A percentile compares a stretch with the other conserved stretches of the same genome.
These are phyloP conservation scores for Neopestalotiopsis sp. DNA, from an alignment of 2,329 filamentous ascomycete species.

Conservation along the genomic window DNA sequence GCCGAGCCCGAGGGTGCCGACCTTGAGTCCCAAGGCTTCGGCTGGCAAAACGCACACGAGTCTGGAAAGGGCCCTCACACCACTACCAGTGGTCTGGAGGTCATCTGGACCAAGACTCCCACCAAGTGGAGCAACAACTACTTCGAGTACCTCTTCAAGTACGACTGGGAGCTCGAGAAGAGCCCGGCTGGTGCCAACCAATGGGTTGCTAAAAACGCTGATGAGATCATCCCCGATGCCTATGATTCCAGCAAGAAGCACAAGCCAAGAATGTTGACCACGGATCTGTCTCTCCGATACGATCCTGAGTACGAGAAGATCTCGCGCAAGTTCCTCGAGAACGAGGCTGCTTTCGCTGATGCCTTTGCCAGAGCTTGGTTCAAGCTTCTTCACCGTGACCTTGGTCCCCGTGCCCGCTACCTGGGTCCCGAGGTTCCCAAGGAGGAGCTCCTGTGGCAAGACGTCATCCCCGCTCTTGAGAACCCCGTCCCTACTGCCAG, in stretches of 20 bases:
- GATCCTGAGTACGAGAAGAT: constrained; percentile 80
- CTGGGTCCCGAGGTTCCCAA: constrained; percentile 76
- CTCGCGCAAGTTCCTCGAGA: constrained; percentile 69
- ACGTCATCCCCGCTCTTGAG: constrained; percentile 68
- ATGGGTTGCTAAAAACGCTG: constrained; percentile 74
- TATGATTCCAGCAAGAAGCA: constrained; percentile 75
- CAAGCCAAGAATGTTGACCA: constrained; percentile 77
- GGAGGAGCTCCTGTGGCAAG: constrained; percentile 77
- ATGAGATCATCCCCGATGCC: constrained; percentile 72
- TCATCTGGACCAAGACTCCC: constrained; percentile 79
- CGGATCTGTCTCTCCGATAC: constrained; percentile 73
- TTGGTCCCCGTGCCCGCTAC: constrained; percentile 75
- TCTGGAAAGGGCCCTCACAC: constrained; percentile 73
- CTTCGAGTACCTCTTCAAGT: constrained; percentile 79
- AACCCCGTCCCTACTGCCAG: constrained; percentile 64
- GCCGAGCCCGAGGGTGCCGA: constrained; percentile 69
- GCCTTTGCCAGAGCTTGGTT: constrained; percentile 80
- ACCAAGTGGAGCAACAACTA: constrained; percentile 78
- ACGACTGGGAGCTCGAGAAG: constrained; percentile 79
- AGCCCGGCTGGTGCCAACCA: constrained; percentile 78
- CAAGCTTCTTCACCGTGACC: constrained; percentile 82
- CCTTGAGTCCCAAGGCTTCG: constrained; percentile 72
- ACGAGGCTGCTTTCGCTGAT: constrained; percentile 72
- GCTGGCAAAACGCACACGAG: constrained; percentile 71
- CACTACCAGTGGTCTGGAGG: constrained; percentile 79